These are phyloP conservation scores for Mesotaenium endlicherianum DNA, from an alignment of 139 green algal species.

Conservation along the genomic window DNA sequence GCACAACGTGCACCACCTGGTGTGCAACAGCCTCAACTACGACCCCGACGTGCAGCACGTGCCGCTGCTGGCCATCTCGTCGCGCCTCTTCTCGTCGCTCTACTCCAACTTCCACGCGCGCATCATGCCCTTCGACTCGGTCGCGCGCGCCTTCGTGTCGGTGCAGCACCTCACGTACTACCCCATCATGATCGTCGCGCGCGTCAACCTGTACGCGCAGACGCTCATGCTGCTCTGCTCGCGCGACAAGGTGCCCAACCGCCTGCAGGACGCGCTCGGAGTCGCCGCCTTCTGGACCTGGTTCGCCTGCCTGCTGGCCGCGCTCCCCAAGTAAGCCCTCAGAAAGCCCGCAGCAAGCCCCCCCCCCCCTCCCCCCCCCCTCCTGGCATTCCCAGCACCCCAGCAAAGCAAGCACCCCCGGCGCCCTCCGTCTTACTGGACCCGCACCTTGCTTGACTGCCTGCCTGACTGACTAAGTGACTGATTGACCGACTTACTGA, in stretches of 20 bases:
- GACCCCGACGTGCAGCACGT: slow-evolving; percentile 60
- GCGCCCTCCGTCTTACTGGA: not conserved
- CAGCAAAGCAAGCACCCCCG: no score
- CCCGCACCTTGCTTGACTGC: not conserved
- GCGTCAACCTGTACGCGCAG: slow-evolving; percentile 55
- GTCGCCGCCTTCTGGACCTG: slow-evolving; percentile 41
- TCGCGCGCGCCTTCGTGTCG: slow-evolving; percentile 36
- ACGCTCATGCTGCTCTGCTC: slow-evolving; percentile 33
- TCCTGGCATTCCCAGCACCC: not conserved
- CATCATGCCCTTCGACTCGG: slow-evolving; percentile 39
- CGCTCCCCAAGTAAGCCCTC: slow-evolving; percentile 23
- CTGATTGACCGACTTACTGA: not conserved
- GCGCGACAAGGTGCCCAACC: not conserved
- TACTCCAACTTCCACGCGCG: slow-evolving; percentile 50
- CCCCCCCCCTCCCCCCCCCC: no score
- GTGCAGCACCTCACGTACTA: slow-evolving; percentile 56
- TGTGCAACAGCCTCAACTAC: slow-evolving; percentile 53
- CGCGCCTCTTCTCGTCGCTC: slow-evolving; percentile 41
- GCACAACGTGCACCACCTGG: slow-evolving; percentile 60
- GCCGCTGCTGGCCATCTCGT: slow-evolving; percentile 48
- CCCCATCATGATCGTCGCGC: slow-evolving; percentile 56
- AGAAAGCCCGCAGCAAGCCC: not conserved
- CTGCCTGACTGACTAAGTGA: not conserved
- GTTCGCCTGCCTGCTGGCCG: slow-evolving; percentile 21
- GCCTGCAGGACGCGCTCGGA: not conserved